Percentiles rank a stretch among this genome's conserved stretches.
phyloP scores from a whole-genome alignment of 176 grass and related monocot species.

The Tillandsia leiboldiana region DNA sequence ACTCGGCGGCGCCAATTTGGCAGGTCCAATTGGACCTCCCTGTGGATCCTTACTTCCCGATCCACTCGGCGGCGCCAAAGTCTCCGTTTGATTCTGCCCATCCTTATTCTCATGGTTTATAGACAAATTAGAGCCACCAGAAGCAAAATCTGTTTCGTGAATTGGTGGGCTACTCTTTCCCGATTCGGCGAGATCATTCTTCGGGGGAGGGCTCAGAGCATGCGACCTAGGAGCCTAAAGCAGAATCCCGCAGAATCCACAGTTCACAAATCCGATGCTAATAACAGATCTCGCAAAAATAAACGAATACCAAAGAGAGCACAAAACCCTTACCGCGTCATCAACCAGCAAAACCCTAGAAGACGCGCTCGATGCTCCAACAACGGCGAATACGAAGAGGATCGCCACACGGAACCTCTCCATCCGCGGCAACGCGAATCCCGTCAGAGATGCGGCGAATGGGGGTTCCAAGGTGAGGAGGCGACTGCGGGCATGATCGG shows the following conservation, averaged over 20 bases:
- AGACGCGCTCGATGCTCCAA: constrained; percentile 12
- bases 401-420: constrained; percentile 9
- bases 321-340: constrained; percentile 21
- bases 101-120: background rate
- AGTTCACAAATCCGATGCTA: background rate
- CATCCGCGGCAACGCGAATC: constrained; percentile 8
- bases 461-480: background rate
- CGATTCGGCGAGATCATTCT: background rate
- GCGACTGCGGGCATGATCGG: background rate
- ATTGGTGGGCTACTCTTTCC: background rate
- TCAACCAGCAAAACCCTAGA: constrained; percentile 29
- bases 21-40: background rate
- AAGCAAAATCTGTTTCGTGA: background rate
- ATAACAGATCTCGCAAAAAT: background rate
- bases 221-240: constrained; percentile 5
- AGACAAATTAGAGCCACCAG: background rate
- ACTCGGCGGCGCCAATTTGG: background rate
- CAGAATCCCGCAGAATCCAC: background rate
- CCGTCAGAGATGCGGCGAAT: constrained; percentile 1
- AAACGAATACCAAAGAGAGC: background rate
- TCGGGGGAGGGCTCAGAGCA: background rate
- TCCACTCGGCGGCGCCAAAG: background rate
- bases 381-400: constrained; percentile 16
- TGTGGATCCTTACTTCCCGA: background rate
- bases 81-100: background rate